phyloP scores from a whole-genome alignment of 345 rosid species.

The Erysimum cheiranthoides region DNA sequence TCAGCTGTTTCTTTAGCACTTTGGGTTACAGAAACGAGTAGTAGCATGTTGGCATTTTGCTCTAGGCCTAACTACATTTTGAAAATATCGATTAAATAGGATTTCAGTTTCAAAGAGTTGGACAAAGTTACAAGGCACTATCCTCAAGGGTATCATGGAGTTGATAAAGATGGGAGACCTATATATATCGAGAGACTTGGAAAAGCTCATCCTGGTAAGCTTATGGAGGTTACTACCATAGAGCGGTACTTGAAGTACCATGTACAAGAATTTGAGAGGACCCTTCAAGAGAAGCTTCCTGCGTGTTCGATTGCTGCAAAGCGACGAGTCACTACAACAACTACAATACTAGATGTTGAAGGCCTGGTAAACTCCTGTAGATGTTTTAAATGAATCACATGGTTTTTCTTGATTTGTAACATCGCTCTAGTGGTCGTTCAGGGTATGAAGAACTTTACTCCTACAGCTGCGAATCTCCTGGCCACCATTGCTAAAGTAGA shows the following conservation, averaged over 20 bases:
- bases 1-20: not conserved
- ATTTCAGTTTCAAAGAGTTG: constrained; percentile 82
- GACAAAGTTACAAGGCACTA: constrained; percentile 82
- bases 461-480: constrained; percentile 81
- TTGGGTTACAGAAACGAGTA: not conserved
- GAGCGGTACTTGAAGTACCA: constrained; percentile 91
- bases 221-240: constrained; percentile 78
- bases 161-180: constrained; percentile 93
- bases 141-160: constrained; percentile 97
- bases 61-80: not conserved
- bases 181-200: constrained; percentile 92
- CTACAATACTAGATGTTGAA: constrained; percentile 88
- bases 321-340: constrained; percentile 73
- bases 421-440: constrained; percentile 33
- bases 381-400: not conserved
- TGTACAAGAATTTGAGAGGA: constrained; percentile 94
- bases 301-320: constrained; percentile 89
- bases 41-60: constrained; percentile 9
- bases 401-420: not conserved
- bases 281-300: constrained; percentile 81
- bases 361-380: constrained; percentile 62
- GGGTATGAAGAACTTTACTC: constrained; percentile 90
- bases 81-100: constrained; percentile 46
- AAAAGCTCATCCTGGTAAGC: constrained; percentile 83
- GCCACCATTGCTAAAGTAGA: constrained; percentile 80